Evolutionary conservation across 2,329 filamentous ascomycete species (phyloP).

Genomic region (Phyllosticta citriasiana): DNA sequence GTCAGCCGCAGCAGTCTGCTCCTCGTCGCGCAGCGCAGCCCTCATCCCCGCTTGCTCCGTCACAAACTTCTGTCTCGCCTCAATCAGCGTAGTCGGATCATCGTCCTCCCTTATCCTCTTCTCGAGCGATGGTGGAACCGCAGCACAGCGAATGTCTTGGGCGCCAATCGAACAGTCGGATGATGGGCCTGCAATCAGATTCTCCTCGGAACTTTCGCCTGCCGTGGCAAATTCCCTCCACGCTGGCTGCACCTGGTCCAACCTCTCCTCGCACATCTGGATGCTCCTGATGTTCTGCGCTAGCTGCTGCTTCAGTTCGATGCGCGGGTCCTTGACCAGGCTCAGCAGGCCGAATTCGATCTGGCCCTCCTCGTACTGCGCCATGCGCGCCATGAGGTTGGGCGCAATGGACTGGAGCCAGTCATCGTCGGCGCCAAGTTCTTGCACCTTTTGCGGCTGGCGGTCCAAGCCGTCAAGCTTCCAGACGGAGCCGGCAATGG

Average conservation of each 20-base stretch:
- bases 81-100: conserved; percentile 15
- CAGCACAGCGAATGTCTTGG: conserved; percentile 13
- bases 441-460: conserved; percentile 41
- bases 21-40: conserved; percentile 41
- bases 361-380: conserved; percentile 43
- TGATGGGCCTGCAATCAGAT: conserved; percentile 12
- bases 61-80: conserved; percentile 17
- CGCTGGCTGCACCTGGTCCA: conserved; percentile 29
- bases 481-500: conserved; percentile 66
- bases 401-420: conserved; percentile 60
- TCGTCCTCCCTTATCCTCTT: conserved; percentile 16
- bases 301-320: conserved; percentile 35
- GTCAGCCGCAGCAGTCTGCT: conserved; percentile 37
- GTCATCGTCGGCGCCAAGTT: conserved; percentile 34
- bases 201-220: conserved; percentile 16
- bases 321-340: conserved; percentile 57
- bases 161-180: conserved; percentile 17
- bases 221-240: conserved; percentile 31
- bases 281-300: conserved; percentile 38
- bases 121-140: conserved; percentile 12
- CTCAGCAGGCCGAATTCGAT: conserved; percentile 72
- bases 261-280: conserved; percentile 28
- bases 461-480: conserved; percentile 77
- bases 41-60: conserved; percentile 35
- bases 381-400: conserved; percentile 58